These are phyloP conservation scores for Zygosaccharomyces rouxii DNA, from an alignment of 805 yeast genomes.

Conservation along the genomic window DNA sequence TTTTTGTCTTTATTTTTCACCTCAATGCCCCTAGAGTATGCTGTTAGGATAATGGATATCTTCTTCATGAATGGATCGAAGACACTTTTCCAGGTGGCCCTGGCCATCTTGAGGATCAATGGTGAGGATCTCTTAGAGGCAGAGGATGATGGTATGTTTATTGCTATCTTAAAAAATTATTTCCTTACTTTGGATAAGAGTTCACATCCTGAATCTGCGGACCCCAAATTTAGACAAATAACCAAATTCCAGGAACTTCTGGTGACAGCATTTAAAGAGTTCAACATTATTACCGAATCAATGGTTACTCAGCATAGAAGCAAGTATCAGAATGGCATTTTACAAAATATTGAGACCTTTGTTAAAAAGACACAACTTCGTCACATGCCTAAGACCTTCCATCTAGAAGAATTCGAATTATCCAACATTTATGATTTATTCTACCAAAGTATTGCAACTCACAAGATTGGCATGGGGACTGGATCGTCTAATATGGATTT, in stretches of 20 bases:
- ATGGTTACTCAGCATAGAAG: constrained; percentile 64
- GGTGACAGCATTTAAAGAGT: constrained; percentile 91
- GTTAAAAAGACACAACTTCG: constrained; percentile 89
- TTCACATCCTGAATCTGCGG: constrained; percentile 68
- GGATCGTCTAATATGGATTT: constrained; percentile 67
- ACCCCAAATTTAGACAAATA: constrained; percentile 58
- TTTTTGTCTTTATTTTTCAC: constrained; percentile 83
- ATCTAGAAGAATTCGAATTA: constrained; percentile 53
- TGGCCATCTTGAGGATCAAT: constrained; percentile 83
- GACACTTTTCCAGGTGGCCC: constrained; percentile 85
- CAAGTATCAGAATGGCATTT: constrained; percentile 69
- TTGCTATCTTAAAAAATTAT: constrained; percentile 77
- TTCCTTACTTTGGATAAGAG: constrained; percentile 72
- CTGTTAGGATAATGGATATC: constrained; percentile 86
- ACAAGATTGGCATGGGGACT: constrained; percentile 50
- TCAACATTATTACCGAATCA: constrained; percentile 71
- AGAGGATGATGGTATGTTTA: constrained; percentile 89
- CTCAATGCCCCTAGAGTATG: constrained; percentile 91
- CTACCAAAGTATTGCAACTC: constrained; percentile 69
- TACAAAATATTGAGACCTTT: constrained; percentile 81
- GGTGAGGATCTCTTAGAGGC: constrained; percentile 77
- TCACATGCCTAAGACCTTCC: constrained; percentile 69
- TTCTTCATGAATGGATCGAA: constrained; percentile 86
- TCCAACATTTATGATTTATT: constrained; percentile 80
- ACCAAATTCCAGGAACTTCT: constrained; percentile 86